phyloP scores from a whole-genome alignment of 768 basidiomycete species.

The Naganishia onofrii region DNA sequence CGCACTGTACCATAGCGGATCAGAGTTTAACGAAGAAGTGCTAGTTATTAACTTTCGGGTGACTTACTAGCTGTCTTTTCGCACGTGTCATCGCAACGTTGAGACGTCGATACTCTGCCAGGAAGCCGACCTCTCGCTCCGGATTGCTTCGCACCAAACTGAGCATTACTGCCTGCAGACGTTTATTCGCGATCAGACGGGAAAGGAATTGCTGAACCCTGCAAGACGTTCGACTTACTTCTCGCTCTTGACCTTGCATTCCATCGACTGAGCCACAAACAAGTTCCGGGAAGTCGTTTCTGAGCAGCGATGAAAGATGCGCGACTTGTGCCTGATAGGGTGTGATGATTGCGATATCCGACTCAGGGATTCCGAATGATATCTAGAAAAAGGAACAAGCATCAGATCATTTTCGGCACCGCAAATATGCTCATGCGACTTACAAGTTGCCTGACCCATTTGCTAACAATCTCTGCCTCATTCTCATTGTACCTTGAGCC shows the following conservation, averaged over 20 bases:
- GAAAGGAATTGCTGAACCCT: background rate
- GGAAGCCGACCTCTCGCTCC: constrained; percentile 85
- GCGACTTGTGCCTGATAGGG: constrained; percentile 96
- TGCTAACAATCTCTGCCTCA: constrained; percentile 78
- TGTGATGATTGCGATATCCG: constrained; percentile 81
- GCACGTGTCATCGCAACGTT: constrained; percentile 79
- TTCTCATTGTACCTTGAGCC: constrained; percentile 93
- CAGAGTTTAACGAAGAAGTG: too few relatives aligned
- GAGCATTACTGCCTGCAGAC: constrained; percentile 72
- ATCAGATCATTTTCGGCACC: background rate
- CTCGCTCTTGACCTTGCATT: constrained; percentile 85
- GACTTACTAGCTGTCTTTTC: constrained; percentile 74
- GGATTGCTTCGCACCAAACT: constrained; percentile 87
- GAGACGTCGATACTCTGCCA: constrained; percentile 85
- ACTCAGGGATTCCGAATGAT: constrained; percentile 61
- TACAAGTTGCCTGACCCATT: constrained; percentile 78
- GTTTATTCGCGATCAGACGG: constrained; percentile 53
- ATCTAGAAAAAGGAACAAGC: constrained; percentile 54
- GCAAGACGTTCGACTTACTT: constrained; percentile 34
- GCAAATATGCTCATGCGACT: constrained; percentile 34
- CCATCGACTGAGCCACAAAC: constrained; percentile 96
- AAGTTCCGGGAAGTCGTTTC: constrained; percentile 60
- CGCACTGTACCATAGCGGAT: constrained; percentile 61
- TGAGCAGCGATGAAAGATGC: constrained; percentile 71
- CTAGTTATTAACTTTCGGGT: too few relatives aligned